Evolutionary conservation across 78 protist genomes (phyloP).

Genomic region (Mastigamoeba balamuthi): DNA sequence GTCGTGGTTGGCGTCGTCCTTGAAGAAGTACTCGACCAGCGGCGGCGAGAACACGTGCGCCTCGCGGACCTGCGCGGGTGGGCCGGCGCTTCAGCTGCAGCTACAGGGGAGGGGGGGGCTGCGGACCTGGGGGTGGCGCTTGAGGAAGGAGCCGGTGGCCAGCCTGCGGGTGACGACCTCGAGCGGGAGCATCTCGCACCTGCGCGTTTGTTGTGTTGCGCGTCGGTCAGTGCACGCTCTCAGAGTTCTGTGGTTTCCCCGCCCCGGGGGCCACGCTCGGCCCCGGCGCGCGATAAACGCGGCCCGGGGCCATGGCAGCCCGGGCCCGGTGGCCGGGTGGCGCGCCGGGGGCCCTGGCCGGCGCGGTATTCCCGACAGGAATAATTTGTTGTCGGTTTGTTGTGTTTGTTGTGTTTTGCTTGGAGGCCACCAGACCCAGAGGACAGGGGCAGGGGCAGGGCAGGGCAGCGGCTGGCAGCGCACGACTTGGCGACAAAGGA

Average conservation of each 20-base stretch:
- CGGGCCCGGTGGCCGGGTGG: too few relatives aligned
- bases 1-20: conserved; percentile 39
- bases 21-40: conserved; percentile 26
- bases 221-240: background rate
- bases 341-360: too few relatives aligned
- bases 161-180: conserved; percentile 36
- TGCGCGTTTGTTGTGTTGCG: conserved; percentile 14
- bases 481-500: too few relatives aligned
- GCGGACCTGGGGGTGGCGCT: conserved; percentile 31
- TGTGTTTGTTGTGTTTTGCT: background rate
- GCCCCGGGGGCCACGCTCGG: too few relatives aligned
- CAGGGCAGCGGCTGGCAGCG: too few relatives aligned
- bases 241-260: background rate
- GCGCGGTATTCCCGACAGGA: too few relatives aligned
- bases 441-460: too few relatives aligned
- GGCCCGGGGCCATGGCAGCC: too few relatives aligned
- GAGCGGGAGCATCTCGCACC: conserved; percentile 39
- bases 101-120: too few relatives aligned
- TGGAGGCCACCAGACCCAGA: background rate
- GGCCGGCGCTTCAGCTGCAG: too few relatives aligned
- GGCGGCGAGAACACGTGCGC: conserved; percentile 24
- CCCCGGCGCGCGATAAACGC: too few relatives aligned
- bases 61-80: too few relatives aligned
- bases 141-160: conserved; percentile 40
- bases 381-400: background rate